Conservation (phyloP, 2,329 filamentous ascomycete species). For the Fusarium sp. region DNA sequence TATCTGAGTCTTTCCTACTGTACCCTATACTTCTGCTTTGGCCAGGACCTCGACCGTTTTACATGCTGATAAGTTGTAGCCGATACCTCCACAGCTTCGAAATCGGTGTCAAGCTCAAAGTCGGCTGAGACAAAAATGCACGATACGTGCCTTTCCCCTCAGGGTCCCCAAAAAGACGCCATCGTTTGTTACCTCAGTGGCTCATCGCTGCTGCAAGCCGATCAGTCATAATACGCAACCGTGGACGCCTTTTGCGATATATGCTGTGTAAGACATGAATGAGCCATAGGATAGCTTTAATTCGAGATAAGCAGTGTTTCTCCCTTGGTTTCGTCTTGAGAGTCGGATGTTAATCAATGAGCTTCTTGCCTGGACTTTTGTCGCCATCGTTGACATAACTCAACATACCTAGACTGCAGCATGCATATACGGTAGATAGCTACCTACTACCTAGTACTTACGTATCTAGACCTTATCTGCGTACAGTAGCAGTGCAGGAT, state of each 20-base stretch:
- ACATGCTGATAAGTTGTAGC: background rate
- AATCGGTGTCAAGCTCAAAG: constrained; percentile 5
- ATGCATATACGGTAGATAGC: constrained; percentile 27
- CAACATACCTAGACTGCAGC: constrained; percentile 9
- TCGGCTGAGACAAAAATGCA: constrained; percentile 6
- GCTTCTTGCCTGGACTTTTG: constrained; percentile 6
- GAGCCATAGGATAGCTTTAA: background rate
- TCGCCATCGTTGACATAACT: constrained; percentile 6
- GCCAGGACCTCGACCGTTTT: background rate
- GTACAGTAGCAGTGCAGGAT: background rate
- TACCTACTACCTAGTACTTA: constrained; percentile 2
- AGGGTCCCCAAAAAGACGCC: constrained; percentile 20
- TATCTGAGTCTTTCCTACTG: constrained; percentile 3
- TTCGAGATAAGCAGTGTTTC: constrained; percentile 5
- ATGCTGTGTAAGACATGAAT: constrained; percentile 32
- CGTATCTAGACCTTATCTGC: constrained; percentile 22
- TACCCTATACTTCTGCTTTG: background rate
- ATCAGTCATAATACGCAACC: constrained; percentile 8
- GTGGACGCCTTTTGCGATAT: constrained; percentile 14
- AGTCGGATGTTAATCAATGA: constrained; percentile 7
- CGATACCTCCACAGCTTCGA: background rate
- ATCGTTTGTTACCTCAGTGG: constrained; percentile 14
- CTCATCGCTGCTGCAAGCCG: constrained; percentile 23
- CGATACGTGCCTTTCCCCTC: constrained; percentile 20
- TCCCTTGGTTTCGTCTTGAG: constrained; percentile 23